phyloP scores from a whole-genome alignment of 768 basidiomycete species.

The Clitopilus hobsonii region DNA sequence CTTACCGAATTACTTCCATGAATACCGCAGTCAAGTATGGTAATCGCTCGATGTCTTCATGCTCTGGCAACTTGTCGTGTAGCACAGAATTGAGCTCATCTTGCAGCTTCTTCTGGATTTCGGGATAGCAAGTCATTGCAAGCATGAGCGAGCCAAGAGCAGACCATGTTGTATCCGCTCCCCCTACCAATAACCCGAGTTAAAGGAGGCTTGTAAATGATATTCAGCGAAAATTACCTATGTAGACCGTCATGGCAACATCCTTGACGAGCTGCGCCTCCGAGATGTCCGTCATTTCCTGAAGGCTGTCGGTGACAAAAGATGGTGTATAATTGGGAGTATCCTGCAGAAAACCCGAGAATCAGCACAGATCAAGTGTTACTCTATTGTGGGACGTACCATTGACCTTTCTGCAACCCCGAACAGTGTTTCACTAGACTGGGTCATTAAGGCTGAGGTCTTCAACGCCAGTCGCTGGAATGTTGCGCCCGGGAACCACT shows the following conservation, averaged over 20 bases:
- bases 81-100: not conserved
- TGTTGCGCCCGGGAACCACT: not conserved
- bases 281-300: not conserved
- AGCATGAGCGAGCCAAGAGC: not conserved
- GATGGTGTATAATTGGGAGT: not conserved
- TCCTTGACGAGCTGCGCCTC: not conserved
- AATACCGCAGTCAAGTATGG: not conserved
- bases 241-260: not conserved
- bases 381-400: too few species aligned
- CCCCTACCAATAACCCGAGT: slow-evolving; percentile 4
- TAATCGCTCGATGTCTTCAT: not conserved
- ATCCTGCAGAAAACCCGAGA: not conserved
- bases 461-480: not conserved
- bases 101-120: not conserved
- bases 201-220: not conserved
- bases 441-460: too few species aligned
- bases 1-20: not conserved
- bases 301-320: not conserved
- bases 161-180: not conserved
- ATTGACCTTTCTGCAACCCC: too few species aligned
- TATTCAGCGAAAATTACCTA: not conserved
- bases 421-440: too few species aligned
- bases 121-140: not conserved
- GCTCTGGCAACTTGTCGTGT: not conserved
- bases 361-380: too few species aligned